Conservation (phyloP, 2,329 filamentous ascomycete species). For the Pseudogymnoascus sp. region DNA sequence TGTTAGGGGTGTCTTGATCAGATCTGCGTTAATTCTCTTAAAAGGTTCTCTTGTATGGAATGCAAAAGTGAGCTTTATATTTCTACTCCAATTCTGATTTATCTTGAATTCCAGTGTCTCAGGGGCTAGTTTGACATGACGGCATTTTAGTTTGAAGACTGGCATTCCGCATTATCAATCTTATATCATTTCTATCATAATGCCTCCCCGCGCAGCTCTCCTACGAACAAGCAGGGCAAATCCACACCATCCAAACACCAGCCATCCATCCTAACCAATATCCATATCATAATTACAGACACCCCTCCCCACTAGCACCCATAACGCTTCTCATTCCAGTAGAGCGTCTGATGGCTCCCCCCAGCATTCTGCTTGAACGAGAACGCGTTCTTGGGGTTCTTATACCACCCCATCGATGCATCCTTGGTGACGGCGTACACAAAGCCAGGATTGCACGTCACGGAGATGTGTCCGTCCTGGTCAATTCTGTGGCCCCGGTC, state of each 20-base stretch:
- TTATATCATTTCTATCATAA: background rate
- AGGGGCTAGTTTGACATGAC: background rate
- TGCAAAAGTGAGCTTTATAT: no score
- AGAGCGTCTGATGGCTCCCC: background rate
- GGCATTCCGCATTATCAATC: background rate
- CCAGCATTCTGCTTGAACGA: background rate
- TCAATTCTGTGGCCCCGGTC: background rate
- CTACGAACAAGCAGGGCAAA: background rate
- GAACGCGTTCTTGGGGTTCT: background rate
- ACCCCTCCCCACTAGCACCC: background rate
- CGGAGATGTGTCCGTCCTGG: background rate
- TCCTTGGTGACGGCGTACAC: background rate
- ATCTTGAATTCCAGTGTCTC: no score
- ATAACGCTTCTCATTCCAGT: slow-evolving; percentile 3
- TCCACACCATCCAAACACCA: background rate
- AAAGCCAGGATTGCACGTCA: background rate
- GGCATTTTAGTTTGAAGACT: background rate
- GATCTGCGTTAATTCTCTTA: no score
- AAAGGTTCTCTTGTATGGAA: no score
- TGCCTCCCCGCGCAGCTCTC: background rate
- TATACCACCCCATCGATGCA: background rate
- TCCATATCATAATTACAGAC: background rate
- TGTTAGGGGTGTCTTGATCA: no score
- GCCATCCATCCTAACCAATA: background rate
- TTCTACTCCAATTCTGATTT: no score